Evolutionary conservation across 2,329 filamentous ascomycete species (phyloP), one percentile per base, ranked within the genome.

Genomic region (Talaromyces sp.): DNA sequence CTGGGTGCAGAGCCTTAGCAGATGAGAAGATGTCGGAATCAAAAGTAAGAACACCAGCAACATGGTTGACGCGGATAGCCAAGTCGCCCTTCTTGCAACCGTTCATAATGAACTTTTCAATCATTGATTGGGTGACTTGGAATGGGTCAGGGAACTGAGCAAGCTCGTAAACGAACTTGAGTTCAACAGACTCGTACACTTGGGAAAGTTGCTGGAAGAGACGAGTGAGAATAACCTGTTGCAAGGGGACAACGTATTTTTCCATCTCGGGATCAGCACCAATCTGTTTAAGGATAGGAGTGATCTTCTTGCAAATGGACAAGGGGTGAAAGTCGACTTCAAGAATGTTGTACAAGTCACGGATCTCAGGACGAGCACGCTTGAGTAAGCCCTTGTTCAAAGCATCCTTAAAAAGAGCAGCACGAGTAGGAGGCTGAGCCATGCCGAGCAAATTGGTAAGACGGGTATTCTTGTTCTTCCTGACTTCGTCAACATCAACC

Each of bases 81-180:
- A 99, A 86, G 73, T 99, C 95, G 65, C 95, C 95, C 87, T 99
- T 99, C 88, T 99, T 99, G 87, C 96, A 98, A 69, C 95, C 95
- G 80, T 99, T 99, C 95, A 99, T 99, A 85, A 99, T 98, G 85
- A 99, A 99, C 83, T 98, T 99, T 84, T 99, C 95, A 70, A 99
- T 96, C 67, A 92, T 96, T 70, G 90, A 88, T 62, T 91, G 89
- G 68, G 87, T 90, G 70, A 98, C 93, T 81, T 97, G 90, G 86
- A 96, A 98, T 48, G 95, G 92, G 77, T 96, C 93, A 10, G 95
- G 95, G 85, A 99, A 99, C 75, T 95, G 87, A 68, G 95, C 95
- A 63, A 99, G 90, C 74, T 91, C 89, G 78, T 97, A 90, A 56
- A 99, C 94, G 73, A 98, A 98, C 72, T 88, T 87, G 67, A 99